Base-by-base conservation (phyloP, 306 rosid species). In the Phaseolus lunatus region DNA sequence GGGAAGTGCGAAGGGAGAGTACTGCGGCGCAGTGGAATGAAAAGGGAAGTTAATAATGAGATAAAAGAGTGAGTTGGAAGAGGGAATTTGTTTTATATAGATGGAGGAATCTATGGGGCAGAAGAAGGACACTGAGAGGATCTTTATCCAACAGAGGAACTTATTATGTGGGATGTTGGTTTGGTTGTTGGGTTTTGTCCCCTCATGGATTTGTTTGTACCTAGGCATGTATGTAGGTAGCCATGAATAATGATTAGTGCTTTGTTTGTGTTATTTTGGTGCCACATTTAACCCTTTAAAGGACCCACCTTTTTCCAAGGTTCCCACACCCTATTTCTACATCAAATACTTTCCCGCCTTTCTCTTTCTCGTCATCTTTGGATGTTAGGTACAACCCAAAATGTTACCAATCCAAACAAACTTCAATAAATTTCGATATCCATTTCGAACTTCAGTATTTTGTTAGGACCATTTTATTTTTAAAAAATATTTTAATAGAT, bases 61-160 rank as follows among this genome's bases (percentile, higher is more conserved):
- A 65, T 15, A 3, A 26, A 53, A 67, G 67, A 39, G 7, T 1
- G 39, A 67, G 37, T 29, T 44, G 9, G 37, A 67, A 67, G 15
- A 31, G 18, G 33, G 14, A 56, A 26, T 77, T 54, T 69, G 39
- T n/a, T 68, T 29, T 54, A 39, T 61, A 7, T 22, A 20, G 49
- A 27, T 24, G 2, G 53, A 45, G 26, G 72, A 76, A 85, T 68
- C 41, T 65, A 22, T 61, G 67, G 41, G 33, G 70, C 54, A 83
- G 81, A 4, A 16, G 54, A 9, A 31, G 64, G 77, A 39, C 68
- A 82, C 23, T 57, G 67, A 77, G 71, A 65, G 69, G 78, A 84
- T 86, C 89, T 83, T 64, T 48, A 53, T 57, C 75, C 27, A 62
- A 61, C 61, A 47, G 72, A 39, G 0, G n/a, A n/a, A n/a, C n/a